These are phyloP conservation scores for Boletus eberwhitei DNA, from an alignment of 768 basidiomycete species.

Conservation along the genomic window DNA sequence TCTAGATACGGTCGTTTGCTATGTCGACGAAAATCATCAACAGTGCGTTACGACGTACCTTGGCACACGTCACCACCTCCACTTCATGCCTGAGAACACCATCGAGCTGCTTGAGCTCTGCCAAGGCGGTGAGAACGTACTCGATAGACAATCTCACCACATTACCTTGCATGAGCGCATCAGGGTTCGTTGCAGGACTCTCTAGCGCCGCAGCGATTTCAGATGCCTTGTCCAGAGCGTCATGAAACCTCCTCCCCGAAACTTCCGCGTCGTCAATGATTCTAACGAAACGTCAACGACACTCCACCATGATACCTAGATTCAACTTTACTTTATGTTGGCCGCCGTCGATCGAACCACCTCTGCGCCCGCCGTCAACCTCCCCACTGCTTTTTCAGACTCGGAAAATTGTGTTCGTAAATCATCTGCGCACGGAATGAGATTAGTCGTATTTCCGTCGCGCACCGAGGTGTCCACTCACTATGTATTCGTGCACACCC, in stretches of 20 bases:
- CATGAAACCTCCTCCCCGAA: slow-evolving; percentile 55
- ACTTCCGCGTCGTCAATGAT: slow-evolving; percentile 58
- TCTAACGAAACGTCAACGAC: slow-evolving; percentile 33
- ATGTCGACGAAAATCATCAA: neutral
- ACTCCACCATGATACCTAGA: neutral
- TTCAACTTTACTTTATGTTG: slow-evolving; percentile 41
- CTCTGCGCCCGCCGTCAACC: slow-evolving; percentile 58
- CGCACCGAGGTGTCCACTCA: slow-evolving; percentile 29
- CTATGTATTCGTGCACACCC: slow-evolving; percentile 68
- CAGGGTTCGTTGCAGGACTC: slow-evolving; percentile 49
- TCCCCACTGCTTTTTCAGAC: slow-evolving; percentile 49
- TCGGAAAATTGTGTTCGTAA: slow-evolving; percentile 51
- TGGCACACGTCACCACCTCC: slow-evolving; percentile 50
- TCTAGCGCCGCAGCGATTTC: slow-evolving; percentile 51
- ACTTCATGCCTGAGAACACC: slow-evolving; percentile 59
- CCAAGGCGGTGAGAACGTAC: neutral
- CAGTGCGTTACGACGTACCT: slow-evolving; percentile 36
- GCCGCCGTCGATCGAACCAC: slow-evolving; percentile 50
- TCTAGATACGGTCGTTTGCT: slow-evolving; percentile 43
- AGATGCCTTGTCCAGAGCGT: slow-evolving; percentile 53
- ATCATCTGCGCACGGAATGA: slow-evolving; percentile 45
- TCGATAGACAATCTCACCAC: neutral
- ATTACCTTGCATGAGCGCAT: slow-evolving; percentile 52
- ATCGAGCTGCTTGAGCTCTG: slow-evolving; percentile 67
- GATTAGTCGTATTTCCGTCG: neutral